Percentiles rank a stretch among this genome's conserved stretches.
phyloP scores from a whole-genome alignment of 1,284 basidiomycete species.

The Dichomitus squalens region DNA sequence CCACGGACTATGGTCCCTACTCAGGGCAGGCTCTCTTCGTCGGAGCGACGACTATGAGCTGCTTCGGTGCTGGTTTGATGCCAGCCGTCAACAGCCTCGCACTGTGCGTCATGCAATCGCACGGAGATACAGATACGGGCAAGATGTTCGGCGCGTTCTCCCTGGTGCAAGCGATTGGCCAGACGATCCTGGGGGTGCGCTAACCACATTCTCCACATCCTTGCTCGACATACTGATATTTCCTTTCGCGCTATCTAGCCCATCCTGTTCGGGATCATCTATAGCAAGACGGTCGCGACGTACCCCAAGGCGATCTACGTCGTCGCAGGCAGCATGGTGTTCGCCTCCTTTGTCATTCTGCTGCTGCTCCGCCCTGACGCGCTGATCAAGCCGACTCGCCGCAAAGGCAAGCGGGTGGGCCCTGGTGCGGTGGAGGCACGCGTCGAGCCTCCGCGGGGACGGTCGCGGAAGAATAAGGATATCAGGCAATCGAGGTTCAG shows the following conservation, averaged over 20 bases:
- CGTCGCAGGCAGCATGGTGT: slow-evolving; percentile 51
- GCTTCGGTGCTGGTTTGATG: slow-evolving; percentile 60
- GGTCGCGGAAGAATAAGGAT: slow-evolving; percentile 40
- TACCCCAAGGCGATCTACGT: slow-evolving; percentile 72
- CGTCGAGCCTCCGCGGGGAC: slow-evolving; percentile 36
- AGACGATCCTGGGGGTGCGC: slow-evolving; percentile 70
- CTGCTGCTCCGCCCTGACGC: slow-evolving; percentile 51
- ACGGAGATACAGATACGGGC: slow-evolving; percentile 44
- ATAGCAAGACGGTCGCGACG: slow-evolving; percentile 62
- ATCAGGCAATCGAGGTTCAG: slow-evolving; percentile 25
- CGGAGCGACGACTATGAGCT: slow-evolving; percentile 60
- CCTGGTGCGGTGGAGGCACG: slow-evolving; percentile 16
- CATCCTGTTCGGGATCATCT: slow-evolving; percentile 69
- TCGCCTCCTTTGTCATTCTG: slow-evolving; percentile 49
- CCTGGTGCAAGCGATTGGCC: slow-evolving; percentile 63
- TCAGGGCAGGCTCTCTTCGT: slow-evolving; percentile 39
- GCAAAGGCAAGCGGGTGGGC: slow-evolving; percentile 11
- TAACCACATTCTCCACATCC: neutral
- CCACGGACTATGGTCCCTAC: slow-evolving; percentile 33
- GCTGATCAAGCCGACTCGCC: slow-evolving; percentile 18
- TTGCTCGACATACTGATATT: slow-evolving; percentile 4
- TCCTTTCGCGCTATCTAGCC: slow-evolving; percentile 52
- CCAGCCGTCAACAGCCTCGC: slow-evolving; percentile 74
- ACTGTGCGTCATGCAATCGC: slow-evolving; percentile 62
- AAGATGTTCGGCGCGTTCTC: slow-evolving; percentile 70